A percentile compares a stretch with the other conserved stretches of the same genome.
These are phyloP conservation scores for Colletotrichum destructivum DNA, from an alignment of 2,329 filamentous ascomycete genomes.

Conservation along the genomic window DNA sequence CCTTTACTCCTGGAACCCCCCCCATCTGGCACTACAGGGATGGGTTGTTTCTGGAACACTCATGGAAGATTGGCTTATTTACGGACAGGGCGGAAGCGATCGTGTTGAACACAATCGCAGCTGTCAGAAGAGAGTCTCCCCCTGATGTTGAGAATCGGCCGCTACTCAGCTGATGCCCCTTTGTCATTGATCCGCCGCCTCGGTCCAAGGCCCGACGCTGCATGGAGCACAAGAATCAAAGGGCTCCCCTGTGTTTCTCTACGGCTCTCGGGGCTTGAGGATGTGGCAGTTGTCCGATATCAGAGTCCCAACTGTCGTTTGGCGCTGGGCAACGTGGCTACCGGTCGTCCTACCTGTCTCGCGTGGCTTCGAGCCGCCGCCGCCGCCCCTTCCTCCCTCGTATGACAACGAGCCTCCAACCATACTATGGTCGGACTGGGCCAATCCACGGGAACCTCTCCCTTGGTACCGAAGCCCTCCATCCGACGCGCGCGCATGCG, in stretches of 20 bases:
- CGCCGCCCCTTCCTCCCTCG: not conserved
- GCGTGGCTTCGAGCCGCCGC: constrained; percentile 9
- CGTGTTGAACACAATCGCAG: not conserved
- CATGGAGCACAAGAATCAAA: no score
- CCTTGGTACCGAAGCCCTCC: not conserved
- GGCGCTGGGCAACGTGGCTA: constrained; percentile 18
- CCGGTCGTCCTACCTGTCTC: constrained; percentile 14
- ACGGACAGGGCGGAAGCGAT: constrained; percentile 1
- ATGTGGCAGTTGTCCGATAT: constrained; percentile 18
- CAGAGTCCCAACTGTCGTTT: constrained; percentile 7
- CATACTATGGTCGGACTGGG: not conserved
- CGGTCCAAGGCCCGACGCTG: not conserved
- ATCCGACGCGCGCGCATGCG: constrained; percentile 1
- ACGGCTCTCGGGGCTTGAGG: not conserved
- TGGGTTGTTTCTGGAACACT: constrained; percentile 22
- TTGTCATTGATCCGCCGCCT: not conserved
- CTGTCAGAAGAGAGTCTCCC: no score
- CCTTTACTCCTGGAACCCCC: not conserved
- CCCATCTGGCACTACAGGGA: not conserved
- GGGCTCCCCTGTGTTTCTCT: no score
- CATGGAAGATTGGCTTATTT: constrained; percentile 15
- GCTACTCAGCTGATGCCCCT: no score
- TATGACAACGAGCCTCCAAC: constrained; percentile 9
- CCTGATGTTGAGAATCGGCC: not conserved
- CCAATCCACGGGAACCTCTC: not conserved